Evolutionary conservation across 495 filamentous ascomycete genomes (phyloP).

Genomic region (Annulohypoxylon nitens): DNA sequence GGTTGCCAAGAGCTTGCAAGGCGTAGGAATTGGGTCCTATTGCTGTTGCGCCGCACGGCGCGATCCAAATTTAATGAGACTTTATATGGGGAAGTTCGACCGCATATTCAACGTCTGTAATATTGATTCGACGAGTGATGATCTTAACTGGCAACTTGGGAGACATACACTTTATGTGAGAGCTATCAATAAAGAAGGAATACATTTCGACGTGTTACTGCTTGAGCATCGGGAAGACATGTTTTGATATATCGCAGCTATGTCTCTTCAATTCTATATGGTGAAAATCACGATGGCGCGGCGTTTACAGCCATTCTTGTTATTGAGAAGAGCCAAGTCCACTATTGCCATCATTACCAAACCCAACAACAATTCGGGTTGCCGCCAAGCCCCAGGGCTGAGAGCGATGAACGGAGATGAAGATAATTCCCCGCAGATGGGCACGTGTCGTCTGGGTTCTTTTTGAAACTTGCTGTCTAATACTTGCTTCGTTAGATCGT

Average conservation of each 20-base stretch:
- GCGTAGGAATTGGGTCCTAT: slow-evolving; percentile 10
- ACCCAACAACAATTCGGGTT: background rate
- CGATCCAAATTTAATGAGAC: background rate
- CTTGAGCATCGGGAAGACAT: background rate
- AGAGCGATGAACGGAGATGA: background rate
- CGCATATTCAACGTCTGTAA: slow-evolving; percentile 8
- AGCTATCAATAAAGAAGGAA: background rate
- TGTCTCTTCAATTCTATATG: background rate
- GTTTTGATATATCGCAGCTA: background rate
- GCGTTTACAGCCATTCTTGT: background rate
- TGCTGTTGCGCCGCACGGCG: background rate
- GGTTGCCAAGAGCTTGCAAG: slow-evolving; percentile 27
- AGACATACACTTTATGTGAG: background rate
- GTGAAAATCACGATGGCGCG: background rate
- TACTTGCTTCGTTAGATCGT: background rate
- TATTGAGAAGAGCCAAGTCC: slow-evolving; percentile 7
- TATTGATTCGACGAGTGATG: background rate
- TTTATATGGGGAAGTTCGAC: slow-evolving; percentile 19
- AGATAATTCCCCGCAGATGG: background rate
- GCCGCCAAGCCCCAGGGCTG: slow-evolving; percentile 34
- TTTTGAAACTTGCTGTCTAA: background rate
- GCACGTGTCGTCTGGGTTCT: background rate
- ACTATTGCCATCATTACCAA: slow-evolving; percentile 7
- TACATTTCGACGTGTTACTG: background rate
- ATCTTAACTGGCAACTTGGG: background rate